A percentile compares a stretch with the other conserved stretches of the same genome.
phyloP scores from a whole-genome alignment of 441 rosid species.

The Erodium texanum region DNA sequence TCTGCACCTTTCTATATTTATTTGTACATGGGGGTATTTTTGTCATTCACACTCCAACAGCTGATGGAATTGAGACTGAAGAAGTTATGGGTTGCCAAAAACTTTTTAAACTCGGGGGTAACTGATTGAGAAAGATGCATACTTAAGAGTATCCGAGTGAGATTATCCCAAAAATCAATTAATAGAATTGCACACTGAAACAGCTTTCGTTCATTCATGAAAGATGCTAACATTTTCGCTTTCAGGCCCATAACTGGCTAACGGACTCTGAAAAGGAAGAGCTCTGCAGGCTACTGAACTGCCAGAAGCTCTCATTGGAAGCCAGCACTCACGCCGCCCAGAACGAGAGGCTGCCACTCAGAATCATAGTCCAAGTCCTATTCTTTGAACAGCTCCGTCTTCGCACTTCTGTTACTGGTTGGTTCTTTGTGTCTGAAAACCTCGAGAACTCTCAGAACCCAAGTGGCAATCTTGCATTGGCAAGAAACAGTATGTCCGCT shows the following conservation, averaged over 20 bases:
- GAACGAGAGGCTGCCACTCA: slow-evolving; percentile 54
- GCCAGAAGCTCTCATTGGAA: slow-evolving; percentile 84
- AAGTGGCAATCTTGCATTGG: slow-evolving; percentile 33
- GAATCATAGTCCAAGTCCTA: slow-evolving; percentile 57
- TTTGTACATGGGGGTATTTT: too few species aligned
- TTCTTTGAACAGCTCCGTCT: slow-evolving; percentile 70
- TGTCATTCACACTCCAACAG: too few species aligned
- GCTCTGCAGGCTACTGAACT: slow-evolving; percentile 68
- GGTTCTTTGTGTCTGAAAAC: slow-evolving; percentile 61
- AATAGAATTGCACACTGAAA: background rate
- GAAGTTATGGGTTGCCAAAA: too few species aligned
- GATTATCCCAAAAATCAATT: background rate
- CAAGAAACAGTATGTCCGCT: slow-evolving; percentile 24
- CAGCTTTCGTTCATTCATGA: too few species aligned
- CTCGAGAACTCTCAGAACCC: slow-evolving; percentile 34
- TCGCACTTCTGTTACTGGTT: slow-evolving; percentile 61
- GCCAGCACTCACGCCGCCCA: slow-evolving; percentile 70
- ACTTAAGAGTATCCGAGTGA: too few species aligned
- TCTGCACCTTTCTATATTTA: too few species aligned
- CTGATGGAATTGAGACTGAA: too few species aligned
- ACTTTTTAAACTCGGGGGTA: too few species aligned
- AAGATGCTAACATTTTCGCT: background rate
- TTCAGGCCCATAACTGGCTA: slow-evolving; percentile 89
- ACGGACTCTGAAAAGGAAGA: slow-evolving; percentile 74
- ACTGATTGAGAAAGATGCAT: too few species aligned